phyloP scores from a whole-genome alignment of 2,329 filamentous ascomycete genomes.

The Grosmannia clavigera region DNA sequence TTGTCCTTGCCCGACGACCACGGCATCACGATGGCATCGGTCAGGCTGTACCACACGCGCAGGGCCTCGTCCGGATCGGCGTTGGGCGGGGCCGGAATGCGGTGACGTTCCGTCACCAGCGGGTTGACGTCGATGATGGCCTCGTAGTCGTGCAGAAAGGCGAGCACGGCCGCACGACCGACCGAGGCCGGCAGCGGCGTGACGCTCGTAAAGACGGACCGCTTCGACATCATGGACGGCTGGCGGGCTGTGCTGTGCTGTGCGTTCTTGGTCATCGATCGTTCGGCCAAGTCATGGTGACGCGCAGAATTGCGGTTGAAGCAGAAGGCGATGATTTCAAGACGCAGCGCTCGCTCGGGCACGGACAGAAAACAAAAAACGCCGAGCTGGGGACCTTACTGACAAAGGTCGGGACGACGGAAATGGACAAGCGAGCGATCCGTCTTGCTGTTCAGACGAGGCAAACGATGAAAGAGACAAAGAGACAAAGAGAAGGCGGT shows the following conservation, averaged over 20 bases:
- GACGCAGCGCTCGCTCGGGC: too few species aligned
- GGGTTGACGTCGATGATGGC: conserved; percentile 86
- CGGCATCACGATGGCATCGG: conserved; percentile 62
- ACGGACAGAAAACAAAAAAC: too few species aligned
- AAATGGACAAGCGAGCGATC: background rate
- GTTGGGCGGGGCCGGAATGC: conserved; percentile 53
- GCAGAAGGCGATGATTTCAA: too few species aligned
- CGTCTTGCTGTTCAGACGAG: background rate
- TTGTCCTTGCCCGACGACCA: conserved; percentile 2
- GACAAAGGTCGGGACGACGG: background rate
- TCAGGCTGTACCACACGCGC: conserved; percentile 67
- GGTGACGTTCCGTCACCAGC: conserved; percentile 59
- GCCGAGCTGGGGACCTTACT: too few species aligned
- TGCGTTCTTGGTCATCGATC: too few species aligned
- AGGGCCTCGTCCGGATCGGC: conserved; percentile 58
- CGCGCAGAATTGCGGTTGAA: too few species aligned
- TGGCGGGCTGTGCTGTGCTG: too few species aligned
- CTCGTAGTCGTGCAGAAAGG: conserved; percentile 63
- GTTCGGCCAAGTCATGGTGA: too few species aligned
- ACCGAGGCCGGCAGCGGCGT: conserved; percentile 63
- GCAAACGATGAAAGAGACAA: background rate
- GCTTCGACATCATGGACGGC: conserved; percentile 46
- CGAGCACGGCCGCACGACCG: conserved; percentile 55
- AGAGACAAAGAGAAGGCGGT: background rate
- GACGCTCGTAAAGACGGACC: conserved; percentile 61